A percentile compares a stretch with the other conserved stretches of the same genome.
Evolutionary conservation across 2,329 filamentous ascomycete species (phyloP).

Genomic region (Neospermospora avenae): DNA sequence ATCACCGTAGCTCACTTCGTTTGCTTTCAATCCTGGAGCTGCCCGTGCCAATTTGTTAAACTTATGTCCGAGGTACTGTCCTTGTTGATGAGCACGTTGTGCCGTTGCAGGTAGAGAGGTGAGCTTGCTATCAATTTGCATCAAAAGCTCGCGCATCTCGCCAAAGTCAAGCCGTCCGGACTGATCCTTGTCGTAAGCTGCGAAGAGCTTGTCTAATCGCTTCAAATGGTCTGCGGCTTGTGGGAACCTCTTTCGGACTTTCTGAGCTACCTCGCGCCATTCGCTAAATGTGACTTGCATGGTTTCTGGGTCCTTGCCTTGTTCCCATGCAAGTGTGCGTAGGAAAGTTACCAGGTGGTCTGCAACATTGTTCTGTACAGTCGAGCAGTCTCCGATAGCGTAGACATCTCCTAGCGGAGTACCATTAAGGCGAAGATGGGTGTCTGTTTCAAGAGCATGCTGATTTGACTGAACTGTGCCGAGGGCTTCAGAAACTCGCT

Average conservation of each 20-base stretch:
- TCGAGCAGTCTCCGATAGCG: constrained; percentile 92
- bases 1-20: constrained; percentile 84
- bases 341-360: constrained; percentile 90
- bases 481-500: constrained; percentile 74
- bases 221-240: constrained; percentile 85
- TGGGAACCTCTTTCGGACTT: constrained; percentile 85
- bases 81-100: constrained; percentile 94
- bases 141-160: constrained; percentile 82
- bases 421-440: constrained; percentile 84
- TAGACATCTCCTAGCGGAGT: constrained; percentile 93
- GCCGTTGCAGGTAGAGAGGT: constrained; percentile 93
- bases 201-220: constrained; percentile 86
- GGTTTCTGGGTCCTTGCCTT: constrained; percentile 84
- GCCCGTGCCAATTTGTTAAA: constrained; percentile 86
- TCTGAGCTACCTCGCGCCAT: constrained; percentile 80
- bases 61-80: constrained; percentile 86
- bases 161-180: constrained; percentile 91
- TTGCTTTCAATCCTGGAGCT: constrained; percentile 69
- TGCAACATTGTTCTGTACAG: constrained; percentile 95
- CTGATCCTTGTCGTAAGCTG: constrained; percentile 88
- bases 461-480: constrained; percentile 76
- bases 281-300: constrained; percentile 82
- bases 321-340: constrained; percentile 85
- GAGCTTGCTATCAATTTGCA: constrained; percentile 91
- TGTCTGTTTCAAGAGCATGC: constrained; percentile 91